Conservation (phyloP, 2,329 filamentous ascomycete genomes). For the Diaporthe amygdali region DNA sequence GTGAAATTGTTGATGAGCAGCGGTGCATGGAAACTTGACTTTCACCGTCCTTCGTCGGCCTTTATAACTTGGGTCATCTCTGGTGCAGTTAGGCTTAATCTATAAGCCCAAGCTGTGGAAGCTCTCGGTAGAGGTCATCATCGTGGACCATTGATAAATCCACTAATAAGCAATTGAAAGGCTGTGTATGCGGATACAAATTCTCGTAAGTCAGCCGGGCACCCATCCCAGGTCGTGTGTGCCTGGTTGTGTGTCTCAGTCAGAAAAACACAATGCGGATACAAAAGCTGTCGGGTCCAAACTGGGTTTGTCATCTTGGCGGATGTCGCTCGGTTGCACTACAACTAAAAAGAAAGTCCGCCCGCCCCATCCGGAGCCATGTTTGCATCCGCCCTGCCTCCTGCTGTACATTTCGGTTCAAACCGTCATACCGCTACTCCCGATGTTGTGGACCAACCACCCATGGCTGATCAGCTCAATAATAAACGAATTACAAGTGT, state of each 20-base stretch:
- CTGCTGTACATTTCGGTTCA: not conserved
- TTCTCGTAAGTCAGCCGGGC: no score
- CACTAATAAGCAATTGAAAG: not conserved
- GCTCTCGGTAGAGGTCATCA: no score
- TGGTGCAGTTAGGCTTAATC: not conserved
- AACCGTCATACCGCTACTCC: not conserved
- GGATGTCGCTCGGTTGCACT: no score
- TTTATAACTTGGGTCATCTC: not conserved
- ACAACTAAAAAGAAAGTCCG: not conserved
- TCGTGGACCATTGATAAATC: not conserved
- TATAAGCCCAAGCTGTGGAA: not conserved
- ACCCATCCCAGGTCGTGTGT: no score
- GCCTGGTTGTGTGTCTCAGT: not conserved
- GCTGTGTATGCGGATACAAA: no score
- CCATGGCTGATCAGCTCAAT: not conserved
- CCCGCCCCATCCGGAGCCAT: not conserved
- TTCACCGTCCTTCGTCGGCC: not conserved
- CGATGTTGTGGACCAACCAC: not conserved
- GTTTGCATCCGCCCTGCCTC: not conserved
- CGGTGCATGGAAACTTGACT: not conserved
- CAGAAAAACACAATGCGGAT: not conserved
- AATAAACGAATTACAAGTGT: not conserved
- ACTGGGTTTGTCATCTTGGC: not conserved
- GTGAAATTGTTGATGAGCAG: not conserved
- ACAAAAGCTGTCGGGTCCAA: not conserved